phyloP scores from a whole-genome alignment of 129 eudicot species.

The Artemisia argyi region DNA sequence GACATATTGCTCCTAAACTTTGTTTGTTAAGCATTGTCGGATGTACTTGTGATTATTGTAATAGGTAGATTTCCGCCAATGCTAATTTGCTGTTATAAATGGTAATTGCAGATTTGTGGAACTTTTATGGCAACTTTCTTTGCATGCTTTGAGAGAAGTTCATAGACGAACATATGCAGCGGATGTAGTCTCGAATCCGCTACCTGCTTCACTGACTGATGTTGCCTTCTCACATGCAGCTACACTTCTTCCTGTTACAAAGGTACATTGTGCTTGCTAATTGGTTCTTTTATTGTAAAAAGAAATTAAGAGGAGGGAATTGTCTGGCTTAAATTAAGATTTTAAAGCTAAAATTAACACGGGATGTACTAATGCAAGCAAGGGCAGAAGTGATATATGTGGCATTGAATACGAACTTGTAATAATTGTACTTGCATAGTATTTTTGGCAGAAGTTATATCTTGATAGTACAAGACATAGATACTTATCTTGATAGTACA shows the following conservation, averaged over 20 bases:
- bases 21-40: conserved; percentile 7
- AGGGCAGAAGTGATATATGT: not conserved
- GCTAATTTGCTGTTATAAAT: conserved; percentile 22
- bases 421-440: conserved; percentile 10
- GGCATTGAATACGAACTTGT: not conserved
- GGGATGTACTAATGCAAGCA: not conserved
- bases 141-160: conserved; percentile 98
- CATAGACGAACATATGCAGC: conserved; percentile 95
- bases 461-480: not conserved
- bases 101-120: conserved; percentile 88
- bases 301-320: not conserved
- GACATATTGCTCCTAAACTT: not conserved
- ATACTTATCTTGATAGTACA: not conserved
- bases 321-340: not conserved
- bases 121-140: conserved; percentile 96
- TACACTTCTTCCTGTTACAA: conserved; percentile 93
- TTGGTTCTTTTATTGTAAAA: not conserved
- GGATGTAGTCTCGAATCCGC: conserved; percentile 92
- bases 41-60: conserved; percentile 1
- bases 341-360: not conserved
- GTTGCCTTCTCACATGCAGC: conserved; percentile 99
- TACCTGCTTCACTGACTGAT: conserved; percentile 94
- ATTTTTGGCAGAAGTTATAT: not conserved
- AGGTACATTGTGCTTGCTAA: conserved; percentile 43
- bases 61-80: conserved; percentile 6